Evolutionary conservation across 108 stramenopile genomes (phyloP), one percentile per base, ranked within the genome.

Genomic region (Asterionellopsis glacialis): DNA sequence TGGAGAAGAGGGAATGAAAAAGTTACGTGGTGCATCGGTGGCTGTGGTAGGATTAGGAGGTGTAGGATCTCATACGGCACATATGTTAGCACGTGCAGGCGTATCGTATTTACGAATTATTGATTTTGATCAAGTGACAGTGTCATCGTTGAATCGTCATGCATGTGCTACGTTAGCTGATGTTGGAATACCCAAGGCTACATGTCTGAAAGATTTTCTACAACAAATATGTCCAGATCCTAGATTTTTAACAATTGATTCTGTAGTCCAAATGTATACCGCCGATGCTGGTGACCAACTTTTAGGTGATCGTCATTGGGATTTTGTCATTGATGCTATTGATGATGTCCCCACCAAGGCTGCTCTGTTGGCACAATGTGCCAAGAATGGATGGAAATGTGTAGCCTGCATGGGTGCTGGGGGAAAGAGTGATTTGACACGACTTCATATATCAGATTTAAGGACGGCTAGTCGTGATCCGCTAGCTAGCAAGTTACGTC

Each of bases 281-380:
- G 79, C 68, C 42, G 74, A 83, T 40, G 60, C 73, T n/a, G 88
- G 83, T 55, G 80, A 76, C 0, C 26, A 51, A 10, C 68, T 90
- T 58, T 55, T 91, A 54, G 82, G 61, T 45, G 59, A 68, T 55
- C 27, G 58, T 23, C 13, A 73, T 27, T 88, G 85, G 88, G 95
- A 96, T 73, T 65, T 94, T 45, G 84, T 99, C 24, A 80, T 99
- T 55, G 98, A 99, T 68, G 95, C 95, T 52, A 99, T 99, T 68
- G 98, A 99, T 75, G 98, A 99, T 80, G 82, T 95, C 18, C 84
- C 94, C 49, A 99, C 98, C 57, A 99, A 99, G 73, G 91, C 92
- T 0, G 76, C 87, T 26, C 81, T 99, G 25, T 66, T 99, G 21
- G 64, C 77, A 22, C 59, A 87, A 56, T 98, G 95, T 75, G 63